Evolutionary conservation across 2,329 filamentous ascomycete genomes (phyloP), one percentile per base, ranked within the genome.

Genomic region (Emydomyces testavorans): DNA sequence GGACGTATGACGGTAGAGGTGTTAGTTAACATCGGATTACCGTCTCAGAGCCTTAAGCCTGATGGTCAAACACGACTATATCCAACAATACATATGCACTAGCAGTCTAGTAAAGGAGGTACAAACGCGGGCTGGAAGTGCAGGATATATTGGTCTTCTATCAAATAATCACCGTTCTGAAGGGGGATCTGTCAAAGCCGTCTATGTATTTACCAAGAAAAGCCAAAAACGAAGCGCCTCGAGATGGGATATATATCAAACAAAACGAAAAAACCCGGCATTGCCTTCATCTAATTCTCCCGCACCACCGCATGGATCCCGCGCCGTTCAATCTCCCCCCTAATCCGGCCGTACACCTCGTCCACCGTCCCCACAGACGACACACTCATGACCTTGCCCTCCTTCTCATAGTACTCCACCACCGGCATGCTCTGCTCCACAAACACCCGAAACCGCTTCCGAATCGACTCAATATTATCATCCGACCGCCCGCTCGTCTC

Each of bases 351-450:
- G 63, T 81, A 82, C 15, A 83, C 78, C 52, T 77, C 74, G 23
- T 85, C 80, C 2, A 85, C 81, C 6, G 68, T 59, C 36, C 78
- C 75, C 21, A 80, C 82, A 24, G 89, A 86, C 58, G 82, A 74
- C 37, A 96, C 76, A 70, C 81, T 85, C 64, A 94, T 78, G 13
- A 96, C 87, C 62, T 82, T 81, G 58, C 78, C 80, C 68, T 89
- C 73, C 59, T 74, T 73, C 61, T 83, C 80, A 65, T 84, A 96
- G 64, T 86, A 79, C 57, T 94, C 77, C 47, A 98, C 87, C 39
- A 96, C 92, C 21, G 92, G 92, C 90, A 96, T 95, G 70, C 87
- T 94, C 1, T 88, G 94, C 69, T 96, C 88, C 58, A 93, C 73
- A 63, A 96, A 98, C 3, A 83, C 89, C 62, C 80, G 81, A 76